Evolutionary conservation across 2,329 filamentous ascomycete species (phyloP).

Genomic region (Aspergillus flavus): DNA sequence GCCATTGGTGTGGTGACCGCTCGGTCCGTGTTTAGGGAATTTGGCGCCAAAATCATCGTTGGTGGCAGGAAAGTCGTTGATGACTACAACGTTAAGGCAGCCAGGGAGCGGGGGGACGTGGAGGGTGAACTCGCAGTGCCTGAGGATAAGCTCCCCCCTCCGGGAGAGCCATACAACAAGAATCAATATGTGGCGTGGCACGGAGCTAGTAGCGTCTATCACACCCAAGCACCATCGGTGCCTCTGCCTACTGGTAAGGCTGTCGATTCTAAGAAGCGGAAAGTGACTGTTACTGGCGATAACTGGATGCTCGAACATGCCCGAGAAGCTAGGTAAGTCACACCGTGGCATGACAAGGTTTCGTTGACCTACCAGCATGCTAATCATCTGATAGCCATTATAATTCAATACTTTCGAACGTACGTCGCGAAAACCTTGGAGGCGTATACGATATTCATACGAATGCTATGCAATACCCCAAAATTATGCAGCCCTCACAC

Average conservation of each 20-base stretch:
- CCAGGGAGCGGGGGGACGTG: constrained; percentile 73
- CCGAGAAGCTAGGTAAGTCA: constrained; percentile 77
- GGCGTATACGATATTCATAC: constrained; percentile 95
- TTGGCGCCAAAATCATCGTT: constrained; percentile 90
- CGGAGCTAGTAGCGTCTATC: constrained; percentile 93
- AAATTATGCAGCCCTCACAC: constrained; percentile 85
- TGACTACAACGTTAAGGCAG: constrained; percentile 82
- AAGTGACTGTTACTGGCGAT: constrained; percentile 83
- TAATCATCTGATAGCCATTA: constrained; percentile 65
- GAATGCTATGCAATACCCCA: constrained; percentile 85
- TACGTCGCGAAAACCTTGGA: constrained; percentile 68
- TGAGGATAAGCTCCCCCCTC: constrained; percentile 73
- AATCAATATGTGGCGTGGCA: constrained; percentile 99
- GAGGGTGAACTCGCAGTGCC: constrained; percentile 93
- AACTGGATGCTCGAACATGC: constrained; percentile 99
- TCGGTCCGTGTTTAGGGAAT: constrained; percentile 94
- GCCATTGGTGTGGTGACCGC: constrained; percentile 97
- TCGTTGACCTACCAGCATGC: background rate
- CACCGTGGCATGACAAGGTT: background rate
- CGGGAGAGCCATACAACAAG: constrained; percentile 92
- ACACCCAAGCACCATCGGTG: constrained; percentile 76
- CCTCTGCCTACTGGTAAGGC: constrained; percentile 74
- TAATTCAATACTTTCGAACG: constrained; percentile 72
- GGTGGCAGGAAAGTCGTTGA: constrained; percentile 84
- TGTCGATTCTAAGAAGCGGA: constrained; percentile 76